Evolutionary conservation across 345 rosid genomes (phyloP).

Genomic region (Salix brachista): DNA sequence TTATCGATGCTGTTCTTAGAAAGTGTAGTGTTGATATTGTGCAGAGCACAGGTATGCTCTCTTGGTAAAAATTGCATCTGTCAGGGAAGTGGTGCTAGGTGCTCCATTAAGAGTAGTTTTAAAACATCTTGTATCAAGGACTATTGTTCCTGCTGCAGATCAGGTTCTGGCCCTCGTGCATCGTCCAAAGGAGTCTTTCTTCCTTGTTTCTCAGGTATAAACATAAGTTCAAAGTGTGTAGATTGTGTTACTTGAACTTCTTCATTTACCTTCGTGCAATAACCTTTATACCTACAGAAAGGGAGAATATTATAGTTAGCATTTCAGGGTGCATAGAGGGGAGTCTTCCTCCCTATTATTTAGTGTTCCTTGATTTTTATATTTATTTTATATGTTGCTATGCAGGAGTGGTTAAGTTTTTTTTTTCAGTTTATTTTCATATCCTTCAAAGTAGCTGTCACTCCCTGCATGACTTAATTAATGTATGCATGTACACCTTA

Average conservation of each 20-base stretch:
- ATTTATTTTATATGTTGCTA: neutral
- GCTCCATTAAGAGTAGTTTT: conserved; percentile 74
- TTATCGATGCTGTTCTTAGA: neutral
- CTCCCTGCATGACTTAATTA: neutral
- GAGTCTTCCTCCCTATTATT: neutral
- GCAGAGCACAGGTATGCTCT: conserved; percentile 57
- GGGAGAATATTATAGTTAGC: neutral
- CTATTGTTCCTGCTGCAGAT: conserved; percentile 50
- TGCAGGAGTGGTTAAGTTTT: neutral
- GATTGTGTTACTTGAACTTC: neutral
- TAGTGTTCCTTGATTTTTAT: neutral
- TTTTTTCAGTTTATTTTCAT: neutral
- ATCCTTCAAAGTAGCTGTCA: neutral
- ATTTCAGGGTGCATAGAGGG: neutral
- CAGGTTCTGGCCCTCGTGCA: conserved; percentile 78
- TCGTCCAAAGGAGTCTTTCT: conserved; percentile 90
- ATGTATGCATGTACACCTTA: neutral
- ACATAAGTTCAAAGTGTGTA: neutral
- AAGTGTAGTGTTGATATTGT: conserved; percentile 11
- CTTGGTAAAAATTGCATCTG: conserved; percentile 75
- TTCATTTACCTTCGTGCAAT: neutral
- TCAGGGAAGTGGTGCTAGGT: conserved; percentile 85
- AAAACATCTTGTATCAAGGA: conserved; percentile 71
- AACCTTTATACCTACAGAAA: neutral
- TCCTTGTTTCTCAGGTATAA: conserved; percentile 73